phyloP scores from a whole-genome alignment of 139 green algal genomes.

The Chlorella sp. region DNA sequence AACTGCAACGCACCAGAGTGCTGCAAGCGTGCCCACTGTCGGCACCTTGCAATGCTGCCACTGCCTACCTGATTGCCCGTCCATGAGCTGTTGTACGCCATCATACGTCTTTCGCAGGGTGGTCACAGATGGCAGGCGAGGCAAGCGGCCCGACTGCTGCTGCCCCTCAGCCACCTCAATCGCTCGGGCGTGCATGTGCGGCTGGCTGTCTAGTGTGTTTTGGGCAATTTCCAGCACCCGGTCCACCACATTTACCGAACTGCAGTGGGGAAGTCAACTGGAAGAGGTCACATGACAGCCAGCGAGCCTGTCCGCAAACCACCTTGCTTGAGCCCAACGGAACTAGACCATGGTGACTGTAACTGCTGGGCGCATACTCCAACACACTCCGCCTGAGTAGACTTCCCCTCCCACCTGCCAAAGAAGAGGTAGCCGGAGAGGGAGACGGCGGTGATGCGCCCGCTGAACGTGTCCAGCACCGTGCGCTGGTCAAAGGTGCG shows the following conservation, averaged over 20 bases:
- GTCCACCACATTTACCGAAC: constrained; percentile 58
- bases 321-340: too few relatives aligned
- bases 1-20: background rate
- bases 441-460: constrained; percentile 57
- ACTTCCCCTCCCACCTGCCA: constrained; percentile 54
- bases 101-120: constrained; percentile 16
- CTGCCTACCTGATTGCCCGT: background rate
- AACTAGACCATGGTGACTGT: too few relatives aligned
- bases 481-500: constrained; percentile 53
- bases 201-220: constrained; percentile 20
- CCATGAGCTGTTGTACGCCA: background rate
- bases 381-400: too few relatives aligned
- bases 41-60: too few relatives aligned
- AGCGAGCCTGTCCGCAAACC: too few relatives aligned
- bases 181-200: background rate
- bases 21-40: too few relatives aligned
- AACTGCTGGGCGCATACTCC: too few relatives aligned
- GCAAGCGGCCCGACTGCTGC: background rate
- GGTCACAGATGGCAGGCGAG: background rate
- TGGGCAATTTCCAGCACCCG: constrained; percentile 43
- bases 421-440: constrained; percentile 88
- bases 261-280: too few relatives aligned
- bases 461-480: constrained; percentile 48
- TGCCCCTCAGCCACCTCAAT: background rate
- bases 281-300: too few relatives aligned